phyloP scores from a whole-genome alignment of 495 filamentous ascomycete species.

The Penicillium macrosclerotiorum region DNA sequence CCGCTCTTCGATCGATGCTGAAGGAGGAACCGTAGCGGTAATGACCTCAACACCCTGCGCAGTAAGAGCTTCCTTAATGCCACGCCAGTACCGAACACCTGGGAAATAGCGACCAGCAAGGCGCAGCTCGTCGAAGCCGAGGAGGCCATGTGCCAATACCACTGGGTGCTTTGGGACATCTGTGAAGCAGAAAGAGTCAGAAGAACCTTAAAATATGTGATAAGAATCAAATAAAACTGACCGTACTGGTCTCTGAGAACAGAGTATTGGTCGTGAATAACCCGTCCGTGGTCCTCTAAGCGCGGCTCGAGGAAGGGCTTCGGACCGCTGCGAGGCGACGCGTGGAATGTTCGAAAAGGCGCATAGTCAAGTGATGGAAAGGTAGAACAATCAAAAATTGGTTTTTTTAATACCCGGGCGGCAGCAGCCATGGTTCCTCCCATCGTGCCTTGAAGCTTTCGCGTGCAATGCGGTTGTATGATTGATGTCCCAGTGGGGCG shows the following conservation, averaged over 20 bases:
- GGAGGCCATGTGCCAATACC: constrained; percentile 83
- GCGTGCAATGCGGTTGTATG: no score
- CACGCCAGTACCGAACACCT: constrained; percentile 86
- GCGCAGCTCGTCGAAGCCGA: constrained; percentile 85
- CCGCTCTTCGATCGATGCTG: constrained; percentile 73
- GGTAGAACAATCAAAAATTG: no score
- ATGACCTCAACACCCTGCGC: constrained; percentile 77
- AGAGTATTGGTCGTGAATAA: constrained; percentile 79
- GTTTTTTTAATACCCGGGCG: no score
- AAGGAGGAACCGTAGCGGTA: constrained; percentile 74
- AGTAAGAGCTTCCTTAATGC: constrained; percentile 74
- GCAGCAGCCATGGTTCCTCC: no score
- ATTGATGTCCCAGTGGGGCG: no score
- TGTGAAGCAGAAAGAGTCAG: constrained; percentile 13
- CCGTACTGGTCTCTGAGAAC: constrained; percentile 67
- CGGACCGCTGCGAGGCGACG: constrained; percentile 2
- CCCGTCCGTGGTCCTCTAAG: constrained; percentile 58
- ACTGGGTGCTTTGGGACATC: constrained; percentile 67
- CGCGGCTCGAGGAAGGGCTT: constrained; percentile 52
- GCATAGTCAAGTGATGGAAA: no score
- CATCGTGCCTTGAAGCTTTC: no score
- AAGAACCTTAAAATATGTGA: background rate
- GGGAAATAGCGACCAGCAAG: constrained; percentile 70
- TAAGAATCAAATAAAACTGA: constrained; percentile 24
- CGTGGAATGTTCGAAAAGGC: constrained; percentile 10